phyloP scores from a whole-genome alignment of 805 yeast species.

The Myxozyma neotropica region DNA sequence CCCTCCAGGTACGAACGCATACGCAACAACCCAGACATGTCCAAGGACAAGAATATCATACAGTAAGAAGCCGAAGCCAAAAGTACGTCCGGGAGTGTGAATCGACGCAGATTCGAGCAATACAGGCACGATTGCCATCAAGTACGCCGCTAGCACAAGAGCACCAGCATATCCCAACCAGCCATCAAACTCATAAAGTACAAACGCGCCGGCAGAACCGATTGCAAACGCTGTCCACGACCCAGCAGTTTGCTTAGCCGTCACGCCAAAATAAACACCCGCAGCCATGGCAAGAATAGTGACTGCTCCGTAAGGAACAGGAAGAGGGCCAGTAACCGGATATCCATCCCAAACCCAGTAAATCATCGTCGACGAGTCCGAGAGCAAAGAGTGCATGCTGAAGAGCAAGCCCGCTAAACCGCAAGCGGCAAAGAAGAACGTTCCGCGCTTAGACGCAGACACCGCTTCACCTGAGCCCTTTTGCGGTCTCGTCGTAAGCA shows the following conservation, averaged over 20 bases:
- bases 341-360: slow-evolving; percentile 97
- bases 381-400: slow-evolving; percentile 69
- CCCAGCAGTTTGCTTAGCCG: slow-evolving; percentile 26
- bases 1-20: slow-evolving; percentile 97
- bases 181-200: slow-evolving; percentile 56
- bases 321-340: slow-evolving; percentile 83
- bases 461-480: slow-evolving; percentile 20
- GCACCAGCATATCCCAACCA: slow-evolving; percentile 84
- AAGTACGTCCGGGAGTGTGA: slow-evolving; percentile 54
- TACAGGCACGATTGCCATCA: slow-evolving; percentile 39
- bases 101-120: slow-evolving; percentile 52
- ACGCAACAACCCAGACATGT: slow-evolving; percentile 96
- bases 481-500: slow-evolving; percentile 56
- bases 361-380: slow-evolving; percentile 85
- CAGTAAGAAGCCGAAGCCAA: slow-evolving; percentile 48
- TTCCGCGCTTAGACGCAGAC: slow-evolving; percentile 25
- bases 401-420: slow-evolving; percentile 81
- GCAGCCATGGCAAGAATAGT: slow-evolving; percentile 60
- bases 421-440: slow-evolving; percentile 52
- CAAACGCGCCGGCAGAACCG: slow-evolving; percentile 55
- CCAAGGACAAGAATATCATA: slow-evolving; percentile 67
- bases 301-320: slow-evolving; percentile 76
- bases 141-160: slow-evolving; percentile 59
- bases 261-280: slow-evolving; percentile 57
- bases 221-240: slow-evolving; percentile 44